A percentile compares a stretch with the other conserved stretches of the same genome.
Conservation (phyloP, 1,139 yeast species). For the Chernovozyma sophiae-reginae region DNA sequence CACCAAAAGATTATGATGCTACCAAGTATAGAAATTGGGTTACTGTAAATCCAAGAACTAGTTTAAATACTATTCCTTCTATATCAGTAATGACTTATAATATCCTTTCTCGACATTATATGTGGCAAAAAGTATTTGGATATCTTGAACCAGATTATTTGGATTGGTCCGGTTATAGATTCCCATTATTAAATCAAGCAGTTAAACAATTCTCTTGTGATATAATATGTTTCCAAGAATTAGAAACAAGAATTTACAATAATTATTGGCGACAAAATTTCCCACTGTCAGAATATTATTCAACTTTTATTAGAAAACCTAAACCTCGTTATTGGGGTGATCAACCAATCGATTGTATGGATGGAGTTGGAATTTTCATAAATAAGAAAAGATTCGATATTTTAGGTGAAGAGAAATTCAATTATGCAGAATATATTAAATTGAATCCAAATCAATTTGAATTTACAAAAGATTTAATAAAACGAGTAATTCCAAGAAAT, state of each 20-base stretch:
- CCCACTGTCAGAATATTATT: conserved; percentile 32
- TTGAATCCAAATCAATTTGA: conserved; percentile 24
- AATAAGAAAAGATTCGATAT: conserved; percentile 44
- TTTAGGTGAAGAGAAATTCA: conserved; percentile 36
- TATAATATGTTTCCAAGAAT: conserved; percentile 59
- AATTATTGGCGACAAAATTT: conserved; percentile 36
- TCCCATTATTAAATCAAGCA: conserved; percentile 37
- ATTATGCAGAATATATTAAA: conserved; percentile 35
- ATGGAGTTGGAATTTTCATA: conserved; percentile 55
- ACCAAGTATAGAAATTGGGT: conserved; percentile 22
- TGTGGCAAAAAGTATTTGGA: conserved; percentile 54
- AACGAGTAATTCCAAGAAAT: conserved; percentile 43
- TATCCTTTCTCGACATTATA: conserved; percentile 50
- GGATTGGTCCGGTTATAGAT: conserved; percentile 44
- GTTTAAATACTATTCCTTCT: conserved; percentile 10
- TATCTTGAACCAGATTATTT: conserved; percentile 43
- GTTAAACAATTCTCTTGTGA: conserved; percentile 43
- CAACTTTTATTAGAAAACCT: conserved; percentile 45
- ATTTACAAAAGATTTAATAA: conserved; percentile 32
- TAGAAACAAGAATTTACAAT: conserved; percentile 46
- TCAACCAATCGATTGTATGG: conserved; percentile 40
- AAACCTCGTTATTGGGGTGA: conserved; percentile 49
- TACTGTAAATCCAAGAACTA: conserved; percentile 8
- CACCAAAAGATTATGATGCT: conserved; percentile 17
- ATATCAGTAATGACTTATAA: conserved; percentile 45